phyloP scores from a whole-genome alignment of 2,329 filamentous ascomycete species.

The Trichoderma polysporum region DNA sequence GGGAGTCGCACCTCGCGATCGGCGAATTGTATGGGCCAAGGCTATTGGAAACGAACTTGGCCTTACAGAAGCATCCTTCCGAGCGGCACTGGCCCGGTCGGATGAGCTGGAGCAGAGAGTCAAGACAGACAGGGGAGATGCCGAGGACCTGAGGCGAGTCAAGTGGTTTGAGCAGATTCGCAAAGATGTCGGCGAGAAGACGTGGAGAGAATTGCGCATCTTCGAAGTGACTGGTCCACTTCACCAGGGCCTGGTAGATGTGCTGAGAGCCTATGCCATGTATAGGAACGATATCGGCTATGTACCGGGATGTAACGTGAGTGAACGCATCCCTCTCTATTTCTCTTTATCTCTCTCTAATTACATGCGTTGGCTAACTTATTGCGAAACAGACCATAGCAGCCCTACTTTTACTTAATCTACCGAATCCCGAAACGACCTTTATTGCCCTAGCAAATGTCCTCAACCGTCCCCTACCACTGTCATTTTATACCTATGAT shows the following conservation, averaged over 20 bases:
- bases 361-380: conserved; percentile 20
- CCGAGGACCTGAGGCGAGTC: conserved; percentile 56
- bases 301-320: conserved; percentile 70
- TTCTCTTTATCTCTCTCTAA: not conserved
- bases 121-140: conserved; percentile 48
- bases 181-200: conserved; percentile 60
- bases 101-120: conserved; percentile 60
- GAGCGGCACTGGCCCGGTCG: conserved; percentile 68
- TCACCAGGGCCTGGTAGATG: conserved; percentile 66
- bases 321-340: conserved; percentile 33
- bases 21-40: conserved; percentile 67
- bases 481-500: conserved; percentile 74
- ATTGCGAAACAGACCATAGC: conserved; percentile 60
- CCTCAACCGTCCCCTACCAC: conserved; percentile 70
- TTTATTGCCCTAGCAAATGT: conserved; percentile 75
- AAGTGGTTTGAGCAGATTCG: conserved; percentile 64
- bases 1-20: conserved; percentile 68
- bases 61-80: conserved; percentile 65
- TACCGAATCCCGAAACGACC: conserved; percentile 60
- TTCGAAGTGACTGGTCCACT: conserved; percentile 67
- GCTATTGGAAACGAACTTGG: conserved; percentile 74
- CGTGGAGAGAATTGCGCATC: conserved; percentile 71
- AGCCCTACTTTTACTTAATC: conserved; percentile 70
- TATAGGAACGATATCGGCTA: conserved; percentile 82
- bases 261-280: conserved; percentile 76